phyloP scores from a whole-genome alignment of 1,284 basidiomycete genomes.

The Moesziomyces parantarcticus region DNA sequence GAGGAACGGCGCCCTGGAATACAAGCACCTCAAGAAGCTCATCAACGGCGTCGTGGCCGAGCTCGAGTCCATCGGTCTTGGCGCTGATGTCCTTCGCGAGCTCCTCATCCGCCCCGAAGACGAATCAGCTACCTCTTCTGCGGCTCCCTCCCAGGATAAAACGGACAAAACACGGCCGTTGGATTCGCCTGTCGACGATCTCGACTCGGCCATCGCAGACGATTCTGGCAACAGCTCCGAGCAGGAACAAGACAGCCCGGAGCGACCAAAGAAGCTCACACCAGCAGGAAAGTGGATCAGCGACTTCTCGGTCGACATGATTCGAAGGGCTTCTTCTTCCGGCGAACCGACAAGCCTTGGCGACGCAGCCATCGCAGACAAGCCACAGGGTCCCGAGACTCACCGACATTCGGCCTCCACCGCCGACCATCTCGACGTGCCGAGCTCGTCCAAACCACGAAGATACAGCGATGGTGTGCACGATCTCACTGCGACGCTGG shows the following conservation, averaged over 20 bases:
- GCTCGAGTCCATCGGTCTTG: slow-evolving; percentile 81
- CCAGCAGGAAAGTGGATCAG: slow-evolving; percentile 47
- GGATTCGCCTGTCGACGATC: slow-evolving; percentile 9
- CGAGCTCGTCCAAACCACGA: slow-evolving; percentile 24
- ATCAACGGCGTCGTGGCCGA: slow-evolving; percentile 88
- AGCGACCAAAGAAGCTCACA: slow-evolving; percentile 17
- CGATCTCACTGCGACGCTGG: slow-evolving; percentile 8
- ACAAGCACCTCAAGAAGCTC: slow-evolving; percentile 90
- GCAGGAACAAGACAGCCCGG: slow-evolving; percentile 11
- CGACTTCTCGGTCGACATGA: slow-evolving; percentile 44
- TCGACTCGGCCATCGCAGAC: slow-evolving; percentile 34
- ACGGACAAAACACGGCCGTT: slow-evolving; percentile 13
- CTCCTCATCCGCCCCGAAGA: slow-evolving; percentile 67
- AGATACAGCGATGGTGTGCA: slow-evolving; percentile 29
- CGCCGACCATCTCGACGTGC: slow-evolving; percentile 13
- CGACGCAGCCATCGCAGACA: neutral
- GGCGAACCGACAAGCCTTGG: neutral
- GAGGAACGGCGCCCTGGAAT: slow-evolving; percentile 83
- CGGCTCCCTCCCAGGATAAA: slow-evolving; percentile 12
- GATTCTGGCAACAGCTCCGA: slow-evolving; percentile 43
- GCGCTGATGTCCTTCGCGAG: slow-evolving; percentile 73
- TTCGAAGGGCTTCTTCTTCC: slow-evolving; percentile 27
- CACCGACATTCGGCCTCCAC: neutral
- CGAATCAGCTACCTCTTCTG: slow-evolving; percentile 2
- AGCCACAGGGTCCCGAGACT: neutral